Evolutionary conservation across 352 stramenopile genomes (phyloP), one percentile per base, ranked within the genome.

Genomic region (Phytophthora fragariaefolia): DNA sequence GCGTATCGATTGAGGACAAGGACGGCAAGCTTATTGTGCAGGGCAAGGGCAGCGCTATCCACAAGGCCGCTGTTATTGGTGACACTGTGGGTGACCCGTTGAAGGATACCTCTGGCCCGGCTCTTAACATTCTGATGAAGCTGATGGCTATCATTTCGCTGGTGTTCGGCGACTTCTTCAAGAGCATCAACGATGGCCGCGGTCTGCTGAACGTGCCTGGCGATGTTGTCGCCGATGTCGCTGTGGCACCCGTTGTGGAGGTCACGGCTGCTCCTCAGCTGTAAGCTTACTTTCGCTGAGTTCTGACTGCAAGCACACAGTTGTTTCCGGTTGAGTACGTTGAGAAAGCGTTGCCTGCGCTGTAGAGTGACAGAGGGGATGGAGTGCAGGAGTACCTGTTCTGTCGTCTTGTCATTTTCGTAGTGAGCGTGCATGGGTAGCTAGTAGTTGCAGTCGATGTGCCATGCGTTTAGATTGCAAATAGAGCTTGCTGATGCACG

Each of bases 91-190:
- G 98, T 76, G 98, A 99, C 90, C 98, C 98, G 66, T 90, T 99
- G 69, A 99, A 99, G 90, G 98, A 99, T 86, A 99, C 98, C 27
- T 99, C 96, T n/a, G 98, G 97, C 67, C 97, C 98, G 42, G 96
- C 97, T 51, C 87, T 99, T 50, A 99, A 99, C 87, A 99, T 99
- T 86, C 81, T 99, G 55, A 99, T 99, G 97, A 99, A 99, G 91
- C 79, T 99, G 40, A 99, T 99, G 96, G 97, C 97, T 63, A 99
- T 99, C 63, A 97, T 99, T 66, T 99, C 96, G 72, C 85, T 99
- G 48, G 98, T 99, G 20, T 99, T 99, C 74, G 97, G 97, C 40
- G 96, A 99, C 75, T 99, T 98, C 73, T 99, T 99, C 84, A 98
- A 98, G 85, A 96, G 96, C 69, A 98, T 98, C 83, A 99, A 99